Conservation (phyloP, 257 asterid species). For the Primulina eburnea region DNA sequence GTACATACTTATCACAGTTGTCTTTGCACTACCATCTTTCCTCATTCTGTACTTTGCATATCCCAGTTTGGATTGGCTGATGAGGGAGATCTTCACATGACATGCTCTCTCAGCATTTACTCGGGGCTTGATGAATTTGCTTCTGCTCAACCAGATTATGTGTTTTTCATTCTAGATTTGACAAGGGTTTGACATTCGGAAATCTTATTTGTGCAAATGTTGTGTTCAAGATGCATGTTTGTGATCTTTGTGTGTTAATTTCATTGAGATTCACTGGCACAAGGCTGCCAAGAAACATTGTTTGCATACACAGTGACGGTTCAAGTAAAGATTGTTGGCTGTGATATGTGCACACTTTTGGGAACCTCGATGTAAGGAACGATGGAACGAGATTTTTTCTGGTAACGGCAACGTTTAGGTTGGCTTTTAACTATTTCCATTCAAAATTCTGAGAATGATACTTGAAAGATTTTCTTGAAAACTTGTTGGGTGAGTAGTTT, state of each 20-base stretch:
- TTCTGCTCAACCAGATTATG: not conserved
- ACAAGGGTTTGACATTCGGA: not conserved
- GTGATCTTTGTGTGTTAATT: not conserved
- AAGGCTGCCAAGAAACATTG: not conserved
- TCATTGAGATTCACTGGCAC: not conserved
- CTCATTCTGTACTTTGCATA: conserved; percentile 85
- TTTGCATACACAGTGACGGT: not conserved
- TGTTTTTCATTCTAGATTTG: not conserved
- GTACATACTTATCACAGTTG: conserved; percentile 66
- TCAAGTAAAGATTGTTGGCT: not conserved
- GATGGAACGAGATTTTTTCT: no score
- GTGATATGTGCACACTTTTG: not conserved
- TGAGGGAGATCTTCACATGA: conserved; percentile 80
- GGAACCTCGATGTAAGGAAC: not conserved
- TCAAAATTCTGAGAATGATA: not conserved
- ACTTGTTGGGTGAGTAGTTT: not conserved
- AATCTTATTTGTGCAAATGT: no score
- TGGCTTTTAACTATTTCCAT: not conserved
- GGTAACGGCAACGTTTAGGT: not conserved
- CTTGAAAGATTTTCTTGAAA: no score
- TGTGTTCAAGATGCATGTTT: not conserved
- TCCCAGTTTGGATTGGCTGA: conserved; percentile 95
- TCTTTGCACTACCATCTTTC: conserved; percentile 83
- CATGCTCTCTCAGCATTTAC: not conserved
- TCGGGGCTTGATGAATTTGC: not conserved